Evolutionary conservation across 345 rosid genomes (phyloP).

Genomic region (Geranium rotundifolium): DNA sequence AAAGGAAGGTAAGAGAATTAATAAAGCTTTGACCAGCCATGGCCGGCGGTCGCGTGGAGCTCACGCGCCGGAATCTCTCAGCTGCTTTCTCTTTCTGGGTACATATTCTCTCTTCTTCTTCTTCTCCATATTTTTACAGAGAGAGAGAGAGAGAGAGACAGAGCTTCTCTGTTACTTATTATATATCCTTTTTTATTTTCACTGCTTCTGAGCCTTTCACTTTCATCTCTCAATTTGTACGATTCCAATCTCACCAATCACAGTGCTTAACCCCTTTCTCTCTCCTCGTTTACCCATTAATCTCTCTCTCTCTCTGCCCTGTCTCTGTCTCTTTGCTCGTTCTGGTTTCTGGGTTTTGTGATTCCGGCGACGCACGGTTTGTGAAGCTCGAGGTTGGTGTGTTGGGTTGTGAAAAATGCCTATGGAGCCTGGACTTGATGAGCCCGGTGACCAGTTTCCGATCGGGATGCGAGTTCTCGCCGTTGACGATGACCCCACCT

Average conservation of each 20-base stretch:
- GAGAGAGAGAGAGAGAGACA: too few species aligned
- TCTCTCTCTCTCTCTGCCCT: background rate
- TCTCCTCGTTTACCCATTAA: slow-evolving; percentile 6
- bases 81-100: too few species aligned
- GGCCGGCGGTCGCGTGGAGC: too few species aligned
- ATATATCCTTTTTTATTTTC: background rate
- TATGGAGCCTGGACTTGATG: slow-evolving; percentile 31
- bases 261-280: slow-evolving; percentile 2
- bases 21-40: too few species aligned
- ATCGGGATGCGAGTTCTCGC: slow-evolving; percentile 73
- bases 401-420: slow-evolving; percentile 23
- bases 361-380: background rate
- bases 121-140: background rate
- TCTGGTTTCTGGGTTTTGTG: slow-evolving; percentile 5
- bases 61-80: too few species aligned
- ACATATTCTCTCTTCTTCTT: background rate
- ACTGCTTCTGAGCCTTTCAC: background rate
- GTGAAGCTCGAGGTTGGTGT: background rate
- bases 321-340: too few species aligned
- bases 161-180: too few species aligned
- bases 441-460: slow-evolving; percentile 46
- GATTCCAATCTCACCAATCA: slow-evolving; percentile 9
- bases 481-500: slow-evolving; percentile 69
- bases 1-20: too few species aligned
- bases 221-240: background rate